Conservation (phyloP, 2,329 filamentous ascomycete genomes). For the Chaetomiaceae sp. region DNA sequence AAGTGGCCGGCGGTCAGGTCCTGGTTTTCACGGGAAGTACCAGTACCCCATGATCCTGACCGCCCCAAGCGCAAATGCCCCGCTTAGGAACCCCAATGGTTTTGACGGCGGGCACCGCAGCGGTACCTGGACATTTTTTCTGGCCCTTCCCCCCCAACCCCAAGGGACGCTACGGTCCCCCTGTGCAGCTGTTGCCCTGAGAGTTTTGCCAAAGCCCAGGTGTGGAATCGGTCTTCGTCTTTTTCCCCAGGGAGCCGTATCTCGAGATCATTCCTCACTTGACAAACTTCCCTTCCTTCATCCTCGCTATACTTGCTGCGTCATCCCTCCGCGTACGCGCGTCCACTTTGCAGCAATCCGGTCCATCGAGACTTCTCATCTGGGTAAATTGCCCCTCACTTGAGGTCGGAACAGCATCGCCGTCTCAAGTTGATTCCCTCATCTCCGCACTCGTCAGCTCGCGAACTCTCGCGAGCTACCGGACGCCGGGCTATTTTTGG, state of each 20-base stretch:
- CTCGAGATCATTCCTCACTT: conserved; percentile 10
- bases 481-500: neutral
- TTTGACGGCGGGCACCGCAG: conserved; percentile 23
- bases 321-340: neutral
- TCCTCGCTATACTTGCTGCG: conserved; percentile 4
- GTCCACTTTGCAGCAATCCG: neutral
- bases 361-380: conserved; percentile 13
- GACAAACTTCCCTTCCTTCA: conserved; percentile 8
- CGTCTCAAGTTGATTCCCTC: neutral
- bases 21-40: conserved; percentile 23
- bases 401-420: conserved; percentile 11
- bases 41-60: conserved; percentile 29
- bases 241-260: conserved; percentile 19
- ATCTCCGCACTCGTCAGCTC: neutral
- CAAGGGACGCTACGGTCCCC: conserved; percentile 19
- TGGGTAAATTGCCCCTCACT: conserved; percentile 16
- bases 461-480: conserved; percentile 10
- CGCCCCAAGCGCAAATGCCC: conserved; percentile 23
- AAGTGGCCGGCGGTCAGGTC: conserved; percentile 1
- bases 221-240: conserved; percentile 19
- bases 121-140: conserved; percentile 24
- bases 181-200: conserved; percentile 16
- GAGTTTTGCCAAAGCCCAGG: conserved; percentile 20
- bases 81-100: conserved; percentile 31
- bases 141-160: conserved; percentile 19